These are phyloP conservation scores for Poteriospumella lacustris DNA, from an alignment of 108 stramenopile genomes.

Conservation along the genomic window DNA sequence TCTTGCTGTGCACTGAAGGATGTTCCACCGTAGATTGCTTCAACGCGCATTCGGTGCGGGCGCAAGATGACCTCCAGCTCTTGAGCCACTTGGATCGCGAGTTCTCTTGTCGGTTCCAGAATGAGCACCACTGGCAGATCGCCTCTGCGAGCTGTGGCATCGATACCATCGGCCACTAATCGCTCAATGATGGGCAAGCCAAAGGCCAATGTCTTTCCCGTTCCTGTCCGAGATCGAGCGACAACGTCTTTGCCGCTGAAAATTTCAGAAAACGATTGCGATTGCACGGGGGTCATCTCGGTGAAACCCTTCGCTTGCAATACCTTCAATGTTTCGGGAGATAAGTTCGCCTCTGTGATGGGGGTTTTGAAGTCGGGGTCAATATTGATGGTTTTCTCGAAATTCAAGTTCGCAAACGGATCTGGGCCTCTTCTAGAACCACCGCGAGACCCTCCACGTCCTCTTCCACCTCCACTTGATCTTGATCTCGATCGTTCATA, in stretches of 20 bases:
- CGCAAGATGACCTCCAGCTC: slow-evolving; percentile 62
- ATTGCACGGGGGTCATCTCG: slow-evolving; percentile 51
- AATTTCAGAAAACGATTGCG: slow-evolving; percentile 76
- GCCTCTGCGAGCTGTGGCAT: slow-evolving; percentile 54
- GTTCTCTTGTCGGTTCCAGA: slow-evolving; percentile 94
- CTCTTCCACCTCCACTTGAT: not conserved
- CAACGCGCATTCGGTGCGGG: slow-evolving; percentile 66
- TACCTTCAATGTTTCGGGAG: not conserved
- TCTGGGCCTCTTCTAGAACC: not conserved
- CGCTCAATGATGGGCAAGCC: slow-evolving; percentile 81
- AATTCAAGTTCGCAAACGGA: not conserved
- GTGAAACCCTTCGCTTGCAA: slow-evolving; percentile 2
- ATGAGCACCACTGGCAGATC: slow-evolving; percentile 80
- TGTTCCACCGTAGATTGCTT: slow-evolving; percentile 93
- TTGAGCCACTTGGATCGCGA: slow-evolving; percentile 79
- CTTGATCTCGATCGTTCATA: too few species aligned
- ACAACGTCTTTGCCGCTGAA: slow-evolving; percentile 85
- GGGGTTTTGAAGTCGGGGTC: not conserved
- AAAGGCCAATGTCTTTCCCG: slow-evolving; percentile 98
- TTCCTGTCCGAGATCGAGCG: slow-evolving; percentile 91
- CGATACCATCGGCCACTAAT: slow-evolving; percentile 41
- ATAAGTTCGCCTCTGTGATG: not conserved
- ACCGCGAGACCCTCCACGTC: not conserved
- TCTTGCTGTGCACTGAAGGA: slow-evolving; percentile 58
- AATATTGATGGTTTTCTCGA: not conserved